phyloP scores from a whole-genome alignment of 2,329 filamentous ascomycete genomes.

The Penicillium decumbens region DNA sequence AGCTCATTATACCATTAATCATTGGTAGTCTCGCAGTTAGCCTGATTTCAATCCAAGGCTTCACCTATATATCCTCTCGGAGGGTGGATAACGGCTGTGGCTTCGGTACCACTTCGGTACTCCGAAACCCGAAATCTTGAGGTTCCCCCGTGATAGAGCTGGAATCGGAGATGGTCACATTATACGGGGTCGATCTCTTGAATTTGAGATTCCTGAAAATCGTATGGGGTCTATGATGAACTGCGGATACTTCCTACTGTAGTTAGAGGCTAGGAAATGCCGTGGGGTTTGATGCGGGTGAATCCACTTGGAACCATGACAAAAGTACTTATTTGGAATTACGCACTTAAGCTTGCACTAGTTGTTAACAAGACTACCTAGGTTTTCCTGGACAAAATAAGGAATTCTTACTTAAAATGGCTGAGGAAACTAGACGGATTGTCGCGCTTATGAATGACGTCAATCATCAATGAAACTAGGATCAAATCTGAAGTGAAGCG shows the following conservation, averaged over 20 bases:
- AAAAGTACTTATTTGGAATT: slow-evolving; percentile 1
- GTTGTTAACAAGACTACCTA: not conserved
- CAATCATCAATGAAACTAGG: not conserved
- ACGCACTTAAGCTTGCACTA: not conserved
- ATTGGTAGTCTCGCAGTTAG: not conserved
- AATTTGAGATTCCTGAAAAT: not conserved
- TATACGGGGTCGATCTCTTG: not conserved
- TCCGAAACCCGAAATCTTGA: slow-evolving; percentile 6
- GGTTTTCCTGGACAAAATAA: not conserved
- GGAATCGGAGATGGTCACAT: not conserved
- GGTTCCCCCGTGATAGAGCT: slow-evolving; percentile 1
- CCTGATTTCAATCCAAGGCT: not conserved
- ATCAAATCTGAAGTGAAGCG: not conserved
- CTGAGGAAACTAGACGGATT: not conserved
- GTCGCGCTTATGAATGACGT: too few species aligned
- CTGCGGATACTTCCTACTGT: not conserved
- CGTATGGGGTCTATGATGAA: not conserved
- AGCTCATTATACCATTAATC: not conserved
- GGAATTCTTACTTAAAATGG: not conserved
- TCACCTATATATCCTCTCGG: not conserved
- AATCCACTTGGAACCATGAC: not conserved
- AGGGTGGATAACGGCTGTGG: slow-evolving; percentile 17
- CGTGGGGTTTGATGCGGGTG: not conserved
- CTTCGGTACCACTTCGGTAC: slow-evolving; percentile 10
- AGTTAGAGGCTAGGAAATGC: not conserved